These are phyloP conservation scores for Phytophthora sansomeana DNA, from an alignment of 352 stramenopile species.

Conservation along the genomic window DNA sequence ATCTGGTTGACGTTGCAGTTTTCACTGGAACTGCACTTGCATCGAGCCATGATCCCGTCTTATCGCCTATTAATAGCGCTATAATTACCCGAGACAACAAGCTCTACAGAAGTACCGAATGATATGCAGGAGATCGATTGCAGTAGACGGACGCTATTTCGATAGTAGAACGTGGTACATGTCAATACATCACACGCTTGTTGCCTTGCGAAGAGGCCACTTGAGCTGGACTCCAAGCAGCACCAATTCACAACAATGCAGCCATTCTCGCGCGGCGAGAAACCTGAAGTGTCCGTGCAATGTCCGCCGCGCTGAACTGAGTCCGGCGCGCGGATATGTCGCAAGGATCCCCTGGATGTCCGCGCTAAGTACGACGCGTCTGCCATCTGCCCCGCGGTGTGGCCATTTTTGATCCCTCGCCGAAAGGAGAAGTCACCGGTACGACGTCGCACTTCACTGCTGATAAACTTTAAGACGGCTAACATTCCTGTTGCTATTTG, in stretches of 20 bases:
- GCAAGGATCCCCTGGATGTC: constrained; percentile 18
- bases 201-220: background rate
- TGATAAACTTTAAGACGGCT: background rate
- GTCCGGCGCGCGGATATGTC: constrained; percentile 6
- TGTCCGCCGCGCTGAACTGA: constrained; percentile 13
- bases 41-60: no score
- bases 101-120: no score
- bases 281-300: background rate
- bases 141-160: constrained; percentile 15
- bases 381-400: background rate
- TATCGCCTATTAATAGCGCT: no score
- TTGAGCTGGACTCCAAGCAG: background rate
- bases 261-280: background rate
- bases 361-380: constrained; percentile 24
- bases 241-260: background rate
- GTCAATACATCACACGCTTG: background rate
- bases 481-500: constrained; percentile 21
- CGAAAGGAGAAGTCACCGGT: background rate
- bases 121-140: background rate
- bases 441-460: background rate
- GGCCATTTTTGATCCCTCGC: constrained; percentile 14
- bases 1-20: constrained; percentile 18
- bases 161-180: constrained; percentile 28
- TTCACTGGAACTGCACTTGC: background rate
- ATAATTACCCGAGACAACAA: no score